Conservation (phyloP, 768 basidiomycete genomes). For the Arthromyces matolae region DNA sequence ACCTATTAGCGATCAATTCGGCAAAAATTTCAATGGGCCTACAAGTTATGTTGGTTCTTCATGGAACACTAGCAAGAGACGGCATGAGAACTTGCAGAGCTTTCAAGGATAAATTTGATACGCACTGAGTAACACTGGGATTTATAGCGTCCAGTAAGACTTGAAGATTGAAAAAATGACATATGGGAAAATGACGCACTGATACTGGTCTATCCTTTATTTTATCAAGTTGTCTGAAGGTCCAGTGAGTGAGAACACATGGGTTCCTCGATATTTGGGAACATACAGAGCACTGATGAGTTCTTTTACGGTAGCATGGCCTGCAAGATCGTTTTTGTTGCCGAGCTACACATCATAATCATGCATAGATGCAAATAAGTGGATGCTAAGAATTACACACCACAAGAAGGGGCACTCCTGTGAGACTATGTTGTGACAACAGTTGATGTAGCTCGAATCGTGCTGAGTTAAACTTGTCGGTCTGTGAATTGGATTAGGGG, state of each 20-base stretch:
- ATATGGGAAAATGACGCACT: slow-evolving; percentile 58
- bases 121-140: slow-evolving; percentile 76
- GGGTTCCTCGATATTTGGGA: neutral
- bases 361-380: neutral
- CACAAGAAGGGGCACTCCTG: slow-evolving; percentile 77
- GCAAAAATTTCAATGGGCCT: slow-evolving; percentile 26
- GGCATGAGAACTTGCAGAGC: slow-evolving; percentile 1
- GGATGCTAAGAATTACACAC: too few relatives aligned
- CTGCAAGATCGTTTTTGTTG: slow-evolving; percentile 88
- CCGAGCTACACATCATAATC: slow-evolving; percentile 55
- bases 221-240: slow-evolving; percentile 66
- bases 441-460: slow-evolving; percentile 83
- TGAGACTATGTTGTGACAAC: slow-evolving; percentile 58
- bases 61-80: slow-evolving; percentile 80
- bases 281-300: slow-evolving; percentile 75
- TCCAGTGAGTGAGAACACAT: neutral
- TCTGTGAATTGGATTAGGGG: slow-evolving; percentile 36
- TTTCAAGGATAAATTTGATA: neutral
- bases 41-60: slow-evolving; percentile 95
- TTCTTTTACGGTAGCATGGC: slow-evolving; percentile 76
- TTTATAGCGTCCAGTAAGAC: slow-evolving; percentile 2
- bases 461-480: slow-evolving; percentile 78
- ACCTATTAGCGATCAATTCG: neutral
- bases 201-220: slow-evolving; percentile 80
- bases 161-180: neutral